These are phyloP conservation scores for Penicillium daleae DNA, from an alignment of 495 filamentous ascomycete species.

Conservation along the genomic window DNA sequence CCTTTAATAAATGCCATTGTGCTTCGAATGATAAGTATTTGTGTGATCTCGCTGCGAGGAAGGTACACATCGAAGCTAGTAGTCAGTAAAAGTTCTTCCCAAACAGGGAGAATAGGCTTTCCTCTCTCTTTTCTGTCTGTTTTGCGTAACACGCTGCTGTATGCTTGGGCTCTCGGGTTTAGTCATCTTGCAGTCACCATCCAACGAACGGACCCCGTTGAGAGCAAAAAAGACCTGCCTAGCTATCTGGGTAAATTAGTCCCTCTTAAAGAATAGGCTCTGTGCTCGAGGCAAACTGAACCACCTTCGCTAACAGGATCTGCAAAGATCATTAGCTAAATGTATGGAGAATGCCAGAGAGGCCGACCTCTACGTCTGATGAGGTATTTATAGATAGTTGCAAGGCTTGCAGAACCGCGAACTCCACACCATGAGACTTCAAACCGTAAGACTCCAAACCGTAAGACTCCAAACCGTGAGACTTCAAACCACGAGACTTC, in stretches of 20 bases:
- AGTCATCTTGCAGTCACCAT: too few species aligned
- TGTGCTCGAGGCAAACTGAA: too few species aligned
- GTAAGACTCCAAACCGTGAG: too few species aligned
- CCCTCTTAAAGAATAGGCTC: conserved; percentile 1
- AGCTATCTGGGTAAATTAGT: not conserved
- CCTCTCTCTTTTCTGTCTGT: not conserved
- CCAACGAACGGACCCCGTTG: not conserved
- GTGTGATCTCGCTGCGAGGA: not conserved
- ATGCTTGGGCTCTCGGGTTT: not conserved
- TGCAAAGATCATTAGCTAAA: too few species aligned
- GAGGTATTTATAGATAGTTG: not conserved
- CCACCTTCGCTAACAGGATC: too few species aligned
- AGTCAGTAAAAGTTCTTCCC: not conserved
- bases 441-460: too few species aligned
- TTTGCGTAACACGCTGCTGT: not conserved
- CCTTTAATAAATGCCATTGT: not conserved
- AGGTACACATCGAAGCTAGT: not conserved
- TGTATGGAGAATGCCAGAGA: too few species aligned
- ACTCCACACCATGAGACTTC: too few species aligned
- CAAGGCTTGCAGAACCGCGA: not conserved
- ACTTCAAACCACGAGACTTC: too few species aligned
- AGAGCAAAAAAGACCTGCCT: not conserved
- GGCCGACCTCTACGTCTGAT: not conserved
- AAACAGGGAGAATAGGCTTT: conserved; percentile 1
- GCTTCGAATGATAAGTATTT: not conserved